A percentile compares a stretch with the other conserved stretches of the same genome.
Evolutionary conservation across 164 flowering plant species (phyloP).

Genomic region (Pachysandra terminalis): DNA sequence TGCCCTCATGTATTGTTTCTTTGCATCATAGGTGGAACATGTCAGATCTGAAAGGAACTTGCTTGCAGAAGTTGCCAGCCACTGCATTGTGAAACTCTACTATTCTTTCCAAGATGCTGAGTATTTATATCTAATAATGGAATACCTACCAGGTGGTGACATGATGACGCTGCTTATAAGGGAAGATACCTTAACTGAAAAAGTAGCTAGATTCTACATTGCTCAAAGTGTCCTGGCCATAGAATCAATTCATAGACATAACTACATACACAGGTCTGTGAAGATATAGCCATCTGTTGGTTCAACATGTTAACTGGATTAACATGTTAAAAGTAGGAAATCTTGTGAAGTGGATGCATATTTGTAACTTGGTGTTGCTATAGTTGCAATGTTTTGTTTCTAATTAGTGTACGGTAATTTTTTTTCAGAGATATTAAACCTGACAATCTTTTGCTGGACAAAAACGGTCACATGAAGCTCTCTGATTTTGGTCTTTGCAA

Average conservation of each 20-base stretch:
- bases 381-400: not conserved
- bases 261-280: constrained; percentile 90
- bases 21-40: constrained; percentile 73
- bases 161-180: constrained; percentile 95
- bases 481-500: constrained; percentile 99
- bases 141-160: constrained; percentile 99
- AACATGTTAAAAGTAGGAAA: no score
- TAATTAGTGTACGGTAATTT: constrained; percentile 6
- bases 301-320: no score
- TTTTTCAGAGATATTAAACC: constrained; percentile 87
- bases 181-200: constrained; percentile 93
- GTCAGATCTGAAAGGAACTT: constrained; percentile 94
- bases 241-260: constrained; percentile 92
- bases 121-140: constrained; percentile 88
- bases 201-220: constrained; percentile 88
- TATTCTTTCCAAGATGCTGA: constrained; percentile 97
- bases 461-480: constrained; percentile 91
- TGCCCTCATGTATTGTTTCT: not conserved
- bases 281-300: not conserved
- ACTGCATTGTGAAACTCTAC: constrained; percentile 86
- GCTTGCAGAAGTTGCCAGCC: constrained; percentile 95
- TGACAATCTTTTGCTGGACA: constrained; percentile 90
- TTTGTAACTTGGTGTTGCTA: constrained; percentile 1
- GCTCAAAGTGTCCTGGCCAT: constrained; percentile 94
- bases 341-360: no score